phyloP scores from a whole-genome alignment of 352 stramenopile genomes.

The Lagenidium giganteum region DNA sequence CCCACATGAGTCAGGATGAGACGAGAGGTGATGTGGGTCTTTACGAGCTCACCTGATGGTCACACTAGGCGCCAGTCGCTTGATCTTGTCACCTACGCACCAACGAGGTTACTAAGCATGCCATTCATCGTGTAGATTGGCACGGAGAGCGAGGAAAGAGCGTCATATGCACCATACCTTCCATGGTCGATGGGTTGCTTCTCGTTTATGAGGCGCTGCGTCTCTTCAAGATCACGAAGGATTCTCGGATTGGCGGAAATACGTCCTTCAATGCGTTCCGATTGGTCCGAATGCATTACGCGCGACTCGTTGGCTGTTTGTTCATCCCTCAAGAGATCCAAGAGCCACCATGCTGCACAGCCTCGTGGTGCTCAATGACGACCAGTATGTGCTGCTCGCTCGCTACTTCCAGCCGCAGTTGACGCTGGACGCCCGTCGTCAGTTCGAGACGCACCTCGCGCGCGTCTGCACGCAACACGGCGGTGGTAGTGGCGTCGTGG shows the following conservation, averaged over 20 bases:
- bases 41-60: conserved; percentile 40
- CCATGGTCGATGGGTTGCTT: not conserved
- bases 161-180: not conserved
- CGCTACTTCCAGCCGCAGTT: conserved; percentile 54
- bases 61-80: conserved; percentile 69
- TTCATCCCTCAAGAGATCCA: no score
- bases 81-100: conserved; percentile 29
- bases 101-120: no score
- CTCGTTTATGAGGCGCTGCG: not conserved
- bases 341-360: conserved; percentile 64
- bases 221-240: not conserved
- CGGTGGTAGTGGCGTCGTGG: conserved; percentile 9
- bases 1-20: not conserved
- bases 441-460: conserved; percentile 46
- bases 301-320: no score
- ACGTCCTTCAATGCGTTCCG: no score
- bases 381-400: conserved; percentile 58
- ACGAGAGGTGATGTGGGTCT: not conserved
- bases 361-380: conserved; percentile 55
- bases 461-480: conserved; percentile 32
- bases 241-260: no score
- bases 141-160: not conserved
- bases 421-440: conserved; percentile 34
- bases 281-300: no score
- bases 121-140: not conserved